Conservation (phyloP, 257 asterid species). For the Capsicum rhomboideum region DNA sequence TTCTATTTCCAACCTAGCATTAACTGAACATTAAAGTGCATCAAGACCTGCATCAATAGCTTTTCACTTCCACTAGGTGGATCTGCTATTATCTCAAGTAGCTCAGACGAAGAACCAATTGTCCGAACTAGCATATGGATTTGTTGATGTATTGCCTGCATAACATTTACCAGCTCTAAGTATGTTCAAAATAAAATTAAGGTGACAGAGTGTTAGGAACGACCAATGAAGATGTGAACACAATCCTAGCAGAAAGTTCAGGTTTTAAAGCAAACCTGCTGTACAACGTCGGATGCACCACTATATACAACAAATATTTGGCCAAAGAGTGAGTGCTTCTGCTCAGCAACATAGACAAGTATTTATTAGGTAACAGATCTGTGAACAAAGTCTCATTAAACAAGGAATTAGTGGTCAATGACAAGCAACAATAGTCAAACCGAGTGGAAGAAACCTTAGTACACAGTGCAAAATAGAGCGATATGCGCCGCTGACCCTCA, state of each 20-base stretch:
- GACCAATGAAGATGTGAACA: background rate
- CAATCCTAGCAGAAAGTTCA: background rate
- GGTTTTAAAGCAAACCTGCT: constrained; percentile 51
- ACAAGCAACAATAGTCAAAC: constrained; percentile 2
- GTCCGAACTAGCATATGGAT: constrained; percentile 89
- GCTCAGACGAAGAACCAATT: constrained; percentile 76
- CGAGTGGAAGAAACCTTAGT: constrained; percentile 57
- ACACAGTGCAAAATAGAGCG: constrained; percentile 90
- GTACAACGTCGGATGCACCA: constrained; percentile 51
- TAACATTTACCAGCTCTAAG: constrained; percentile 13
- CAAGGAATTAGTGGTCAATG: constrained; percentile 1
- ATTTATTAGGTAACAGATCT: background rate
- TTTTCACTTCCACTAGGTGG: constrained; percentile 84
- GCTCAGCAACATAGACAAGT: constrained; percentile 21
- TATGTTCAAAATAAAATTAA: background rate
- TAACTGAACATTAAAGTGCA: background rate
- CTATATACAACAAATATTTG: constrained; percentile 61
- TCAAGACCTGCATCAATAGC: constrained; percentile 65
- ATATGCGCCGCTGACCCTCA: constrained; percentile 82
- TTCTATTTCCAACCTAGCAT: constrained; percentile 8
- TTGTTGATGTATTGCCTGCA: constrained; percentile 85
- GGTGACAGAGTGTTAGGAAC: background rate
- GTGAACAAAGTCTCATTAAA: background rate
- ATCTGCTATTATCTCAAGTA: constrained; percentile 67
- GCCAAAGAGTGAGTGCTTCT: constrained; percentile 86